Percentiles rank a stretch among this genome's conserved stretches.
phyloP scores from a whole-genome alignment of 1,284 basidiomycete genomes.

The Leccinum colubrinum region DNA sequence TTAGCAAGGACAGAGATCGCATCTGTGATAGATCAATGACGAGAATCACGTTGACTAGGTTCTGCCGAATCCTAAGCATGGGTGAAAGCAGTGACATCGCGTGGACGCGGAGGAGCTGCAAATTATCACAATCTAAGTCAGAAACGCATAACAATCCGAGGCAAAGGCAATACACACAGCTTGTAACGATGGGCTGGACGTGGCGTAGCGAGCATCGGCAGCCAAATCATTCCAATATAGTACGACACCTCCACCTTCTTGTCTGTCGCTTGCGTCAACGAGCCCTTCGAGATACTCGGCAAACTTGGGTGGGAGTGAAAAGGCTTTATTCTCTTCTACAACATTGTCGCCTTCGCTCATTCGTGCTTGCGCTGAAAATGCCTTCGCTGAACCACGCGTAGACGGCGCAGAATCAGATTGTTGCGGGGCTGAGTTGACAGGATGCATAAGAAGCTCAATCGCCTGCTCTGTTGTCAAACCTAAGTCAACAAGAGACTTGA shows the following conservation, averaged over 20 bases:
- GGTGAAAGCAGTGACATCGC: conserved; percentile 81
- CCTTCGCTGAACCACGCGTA: conserved; percentile 13
- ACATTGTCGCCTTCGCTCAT: conserved; percentile 24
- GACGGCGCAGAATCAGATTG: conserved; percentile 3
- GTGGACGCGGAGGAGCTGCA: conserved; percentile 67
- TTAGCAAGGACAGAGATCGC: conserved; percentile 60
- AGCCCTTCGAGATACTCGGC: conserved; percentile 66
- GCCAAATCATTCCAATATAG: conserved; percentile 91
- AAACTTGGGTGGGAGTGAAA: conserved; percentile 25
- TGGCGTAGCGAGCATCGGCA: conserved; percentile 68
- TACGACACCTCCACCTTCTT: conserved; percentile 73
- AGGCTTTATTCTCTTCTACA: conserved; percentile 10
- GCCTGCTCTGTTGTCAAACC: conserved; percentile 67
- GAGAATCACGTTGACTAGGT: conserved; percentile 81
- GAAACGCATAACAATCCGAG: background rate
- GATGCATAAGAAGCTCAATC: conserved; percentile 69
- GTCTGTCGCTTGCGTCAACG: conserved; percentile 87
- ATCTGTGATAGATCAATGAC: conserved; percentile 74
- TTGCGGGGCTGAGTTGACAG: conserved; percentile 30
- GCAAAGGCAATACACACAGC: conserved; percentile 8
- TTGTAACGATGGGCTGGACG: conserved; percentile 42
- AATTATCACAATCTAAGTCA: conserved; percentile 6
- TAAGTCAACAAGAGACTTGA: conserved; percentile 58
- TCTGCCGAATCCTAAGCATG: conserved; percentile 56
- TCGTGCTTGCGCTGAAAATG: conserved; percentile 3